phyloP scores from a whole-genome alignment of 768 basidiomycete genomes.

The Tylopilus rubrobrunneus region DNA sequence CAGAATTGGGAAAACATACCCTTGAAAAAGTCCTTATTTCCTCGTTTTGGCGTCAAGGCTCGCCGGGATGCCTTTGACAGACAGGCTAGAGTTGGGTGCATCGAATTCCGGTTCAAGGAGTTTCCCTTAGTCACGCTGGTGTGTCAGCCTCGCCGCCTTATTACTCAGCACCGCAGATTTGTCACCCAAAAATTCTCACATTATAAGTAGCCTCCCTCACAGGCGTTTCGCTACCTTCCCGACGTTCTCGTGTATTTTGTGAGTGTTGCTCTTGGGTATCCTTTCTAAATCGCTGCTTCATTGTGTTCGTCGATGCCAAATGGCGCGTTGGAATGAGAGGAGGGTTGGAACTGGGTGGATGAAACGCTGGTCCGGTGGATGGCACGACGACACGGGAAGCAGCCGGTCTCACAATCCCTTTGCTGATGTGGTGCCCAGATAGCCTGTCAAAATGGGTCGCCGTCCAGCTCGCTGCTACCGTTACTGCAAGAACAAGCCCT shows the following conservation, averaged over 20 bases:
- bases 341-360: slow-evolving; percentile 13
- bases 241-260: slow-evolving; percentile 21
- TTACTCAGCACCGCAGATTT: slow-evolving; percentile 22
- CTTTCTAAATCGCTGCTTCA: background rate
- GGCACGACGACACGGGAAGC: background rate
- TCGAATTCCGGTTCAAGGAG: slow-evolving; percentile 21
- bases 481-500: slow-evolving; percentile 99
- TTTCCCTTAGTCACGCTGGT: background rate
- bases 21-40: slow-evolving; percentile 97
- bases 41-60: slow-evolving; percentile 80
- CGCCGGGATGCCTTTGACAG: slow-evolving; percentile 82
- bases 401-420: background rate
- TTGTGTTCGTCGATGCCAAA: background rate
- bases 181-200: slow-evolving; percentile 21
- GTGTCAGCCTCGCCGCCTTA: slow-evolving; percentile 6
- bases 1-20: slow-evolving; percentile 43
- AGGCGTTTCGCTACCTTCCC: background rate
- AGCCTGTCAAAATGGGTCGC: slow-evolving; percentile 70
- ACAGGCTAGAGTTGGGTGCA: slow-evolving; percentile 67
- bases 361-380: slow-evolving; percentile 8
- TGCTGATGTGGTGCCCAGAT: slow-evolving; percentile 16
- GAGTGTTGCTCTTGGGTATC: slow-evolving; percentile 6
- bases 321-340: background rate
- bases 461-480: slow-evolving; percentile 98
- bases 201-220: slow-evolving; percentile 12